Evolutionary conservation across 2,329 filamentous ascomycete genomes (phyloP).

Genomic region (Colletotrichum costaricense): DNA sequence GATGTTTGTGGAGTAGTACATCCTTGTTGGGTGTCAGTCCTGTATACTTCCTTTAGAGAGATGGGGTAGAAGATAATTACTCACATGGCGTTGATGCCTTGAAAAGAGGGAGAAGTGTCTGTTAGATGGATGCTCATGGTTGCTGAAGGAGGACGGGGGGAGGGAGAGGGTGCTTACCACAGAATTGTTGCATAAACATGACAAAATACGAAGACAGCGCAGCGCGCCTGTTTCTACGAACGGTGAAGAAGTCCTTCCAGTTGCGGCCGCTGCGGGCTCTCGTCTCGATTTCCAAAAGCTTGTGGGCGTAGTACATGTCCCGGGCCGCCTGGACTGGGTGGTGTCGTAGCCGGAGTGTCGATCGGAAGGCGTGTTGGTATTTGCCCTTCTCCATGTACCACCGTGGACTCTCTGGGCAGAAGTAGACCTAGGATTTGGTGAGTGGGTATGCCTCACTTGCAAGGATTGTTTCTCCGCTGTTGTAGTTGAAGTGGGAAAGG

Average conservation of each 20-base stretch:
- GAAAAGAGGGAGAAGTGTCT: background rate
- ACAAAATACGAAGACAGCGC: slow-evolving; percentile 50
- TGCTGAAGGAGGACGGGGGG: fast-evolving
- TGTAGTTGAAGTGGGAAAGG: too few species aligned
- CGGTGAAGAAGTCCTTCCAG: slow-evolving; percentile 50
- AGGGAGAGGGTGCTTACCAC: slow-evolving; percentile 34
- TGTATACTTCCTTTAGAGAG: background rate
- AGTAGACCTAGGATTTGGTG: slow-evolving; percentile 50
- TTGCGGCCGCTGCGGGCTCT: slow-evolving; percentile 42
- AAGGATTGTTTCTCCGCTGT: background rate
- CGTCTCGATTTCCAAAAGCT: slow-evolving; percentile 47
- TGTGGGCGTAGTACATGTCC: slow-evolving; percentile 63
- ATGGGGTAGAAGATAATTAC: background rate
- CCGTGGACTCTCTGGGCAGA: slow-evolving; percentile 64
- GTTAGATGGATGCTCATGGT: background rate
- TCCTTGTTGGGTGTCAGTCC: slow-evolving; percentile 46
- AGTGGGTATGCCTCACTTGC: background rate
- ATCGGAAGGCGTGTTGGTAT: slow-evolving; percentile 56
- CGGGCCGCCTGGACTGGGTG: slow-evolving; percentile 60
- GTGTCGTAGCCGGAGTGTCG: slow-evolving; percentile 58
- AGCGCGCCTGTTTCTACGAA: slow-evolving; percentile 49
- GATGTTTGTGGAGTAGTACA: slow-evolving; percentile 64
- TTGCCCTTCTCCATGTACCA: slow-evolving; percentile 64
- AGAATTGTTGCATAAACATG: slow-evolving; percentile 52
- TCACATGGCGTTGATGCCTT: slow-evolving; percentile 58